phyloP scores from a whole-genome alignment of 116 monocot genomes.

The Iris pallida region DNA sequence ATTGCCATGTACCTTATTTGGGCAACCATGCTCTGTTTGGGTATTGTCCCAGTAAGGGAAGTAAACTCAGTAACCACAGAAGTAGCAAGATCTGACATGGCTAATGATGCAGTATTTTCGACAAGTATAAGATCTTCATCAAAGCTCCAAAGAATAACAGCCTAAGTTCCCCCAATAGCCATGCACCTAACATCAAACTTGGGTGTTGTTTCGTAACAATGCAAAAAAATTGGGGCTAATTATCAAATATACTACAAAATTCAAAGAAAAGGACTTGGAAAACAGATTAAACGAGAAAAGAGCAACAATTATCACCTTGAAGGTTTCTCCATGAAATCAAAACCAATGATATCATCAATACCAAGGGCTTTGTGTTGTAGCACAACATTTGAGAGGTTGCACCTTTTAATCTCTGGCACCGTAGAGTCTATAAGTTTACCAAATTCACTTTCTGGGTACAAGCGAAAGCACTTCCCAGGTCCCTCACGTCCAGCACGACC shows the following conservation, averaged over 20 bases:
- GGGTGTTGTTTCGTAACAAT: too few species aligned
- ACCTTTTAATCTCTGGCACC: constrained; percentile 89
- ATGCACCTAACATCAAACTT: too few species aligned
- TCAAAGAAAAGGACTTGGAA: too few species aligned
- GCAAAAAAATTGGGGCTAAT: too few species aligned
- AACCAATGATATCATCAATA: constrained; percentile 85
- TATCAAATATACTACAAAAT: too few species aligned
- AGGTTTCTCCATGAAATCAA: constrained; percentile 96
- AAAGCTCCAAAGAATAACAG: too few species aligned
- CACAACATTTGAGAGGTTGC: constrained; percentile 90
- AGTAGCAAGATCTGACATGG: constrained; percentile 97
- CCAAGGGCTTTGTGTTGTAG: constrained; percentile 92
- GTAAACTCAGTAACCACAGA: constrained; percentile 91
- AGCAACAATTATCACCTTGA: constrained; percentile 37
- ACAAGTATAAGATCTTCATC: constrained; percentile 35
- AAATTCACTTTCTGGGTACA: constrained; percentile 89
- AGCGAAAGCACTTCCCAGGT: constrained; percentile 82
- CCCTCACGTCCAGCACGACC: constrained; percentile 96
- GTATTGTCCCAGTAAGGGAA: constrained; percentile 90
- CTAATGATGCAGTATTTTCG: constrained; percentile 63
- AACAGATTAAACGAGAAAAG: background rate
- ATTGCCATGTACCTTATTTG: constrained; percentile 46
- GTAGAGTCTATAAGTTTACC: constrained; percentile 71
- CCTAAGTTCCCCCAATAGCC: too few species aligned
- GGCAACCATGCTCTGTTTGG: constrained; percentile 73